Evolutionary conservation across 768 basidiomycete genomes (phyloP), one percentile per base, ranked within the genome.

Genomic region (Russula earlei): DNA sequence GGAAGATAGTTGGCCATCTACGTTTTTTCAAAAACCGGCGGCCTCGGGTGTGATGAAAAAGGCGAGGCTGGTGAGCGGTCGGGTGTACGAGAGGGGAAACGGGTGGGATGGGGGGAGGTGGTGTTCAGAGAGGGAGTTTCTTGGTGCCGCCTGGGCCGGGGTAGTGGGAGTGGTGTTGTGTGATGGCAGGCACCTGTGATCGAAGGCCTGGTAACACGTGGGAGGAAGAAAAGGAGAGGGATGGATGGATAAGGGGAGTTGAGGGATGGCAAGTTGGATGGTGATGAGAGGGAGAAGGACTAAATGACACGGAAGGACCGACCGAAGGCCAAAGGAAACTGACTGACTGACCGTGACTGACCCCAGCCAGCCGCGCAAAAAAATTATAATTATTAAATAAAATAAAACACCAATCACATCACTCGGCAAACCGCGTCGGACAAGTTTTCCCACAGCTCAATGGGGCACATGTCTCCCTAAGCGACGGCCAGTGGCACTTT

Each of bases 1-100:
- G 87, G 85, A 24, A 85, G 77, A 63, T 84, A 85, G 70, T 78
- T 78, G 49, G 84, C 74, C 83, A 84, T 84, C 70, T 38, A 38
- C 7, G 14, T 11, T 44, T 10, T 31, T 33, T 51, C 17, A n/a
- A 52, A 29, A 20, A 14, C 49, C 17, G 31, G 19, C 38, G 19
- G 8, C 8, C 40, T 15, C 20, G 27, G 17, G 57, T 31, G 11
- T n/a, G 20, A 24, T 17, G 33, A 19, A 22, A 31, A 36, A 22
- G 15, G 45, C 10, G n/a, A 49, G 20, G 20, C 20, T 20, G 24
- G n/a, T 20, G 27, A 19, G 25, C 15, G 40, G 41, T 22, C 17
- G 24, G 47, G 42, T 29, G 14, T 24, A 34, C 12, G n/a, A 31
- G n/a, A 20, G 24, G 22, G 29, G 46, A 14, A 40, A 14, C 10